Evolutionary conservation across 306 rosid species (phyloP), one percentile per base, ranked within the genome.

Genomic region (Senna tora): DNA sequence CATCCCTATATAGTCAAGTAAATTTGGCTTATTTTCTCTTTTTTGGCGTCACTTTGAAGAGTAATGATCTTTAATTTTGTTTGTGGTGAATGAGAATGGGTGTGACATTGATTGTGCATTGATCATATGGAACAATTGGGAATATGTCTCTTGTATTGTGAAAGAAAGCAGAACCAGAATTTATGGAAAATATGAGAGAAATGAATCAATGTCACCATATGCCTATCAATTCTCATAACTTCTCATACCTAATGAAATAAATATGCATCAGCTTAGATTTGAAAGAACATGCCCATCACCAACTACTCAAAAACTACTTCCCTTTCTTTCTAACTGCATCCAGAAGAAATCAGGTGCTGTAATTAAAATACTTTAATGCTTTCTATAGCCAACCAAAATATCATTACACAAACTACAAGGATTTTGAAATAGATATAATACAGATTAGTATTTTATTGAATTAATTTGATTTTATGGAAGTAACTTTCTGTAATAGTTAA

Each of bases 1-100:
- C n/a, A 21, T 13, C n/a, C 59, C 16, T 51, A 66, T 69, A 72
- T 61, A 69, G 15, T 77, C 72, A 75, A 74, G 87, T 62, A 73
- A 77, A 77, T 36, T 57, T 74, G 52, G 77, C 28, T 25, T 42
- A 65, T 63, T 30, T 72, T 75, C 39, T 67, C 16, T 47, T 67
- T 54, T 49, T 80, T 57, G 28, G 45, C 46, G 30, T 46, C 22
- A 42, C 53, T 32, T 32, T 7, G 62, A 12, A 55, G 38, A 13
- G 10, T 13, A 57, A 15, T 15, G 53, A 15, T 45, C 50, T 13
- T 45, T n/a, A n/a, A n/a, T n/a, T n/a, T 45, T 45, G 5, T 12
- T 41, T 9, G 46, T 41, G 7, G 4, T 5, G 10, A 45, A 13
- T 45, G 50, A 45, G 16, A 45, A 2, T 45, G 16, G 6, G 17